Evolutionary conservation across 2,329 filamentous ascomycete genomes (phyloP).

Genomic region (Alternaria dauci): DNA sequence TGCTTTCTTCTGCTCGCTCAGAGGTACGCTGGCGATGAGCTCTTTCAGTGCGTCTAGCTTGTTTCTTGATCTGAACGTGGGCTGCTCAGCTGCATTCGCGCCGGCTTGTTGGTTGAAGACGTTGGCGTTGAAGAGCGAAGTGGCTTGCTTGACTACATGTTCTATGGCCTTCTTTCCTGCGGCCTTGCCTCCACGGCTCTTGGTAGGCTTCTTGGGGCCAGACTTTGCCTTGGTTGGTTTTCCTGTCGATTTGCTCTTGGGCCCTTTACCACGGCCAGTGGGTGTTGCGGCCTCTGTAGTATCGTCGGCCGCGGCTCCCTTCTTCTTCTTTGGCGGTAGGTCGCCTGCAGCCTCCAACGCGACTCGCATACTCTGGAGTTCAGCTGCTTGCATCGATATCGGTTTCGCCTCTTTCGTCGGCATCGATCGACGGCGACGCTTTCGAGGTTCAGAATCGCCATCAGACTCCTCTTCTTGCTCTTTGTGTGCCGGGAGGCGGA

Average conservation of each 20-base stretch:
- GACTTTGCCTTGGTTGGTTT: slow-evolving; percentile 10
- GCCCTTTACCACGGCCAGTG: slow-evolving; percentile 5
- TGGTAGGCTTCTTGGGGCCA: not conserved
- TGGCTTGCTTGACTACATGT: slow-evolving; percentile 27
- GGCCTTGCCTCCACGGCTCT: slow-evolving; percentile 8
- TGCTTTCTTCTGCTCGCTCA: slow-evolving; percentile 45
- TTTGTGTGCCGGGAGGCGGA: not conserved
- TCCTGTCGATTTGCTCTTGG: slow-evolving; percentile 14
- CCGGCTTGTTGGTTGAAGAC: slow-evolving; percentile 46
- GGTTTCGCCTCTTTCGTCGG: slow-evolving; percentile 23
- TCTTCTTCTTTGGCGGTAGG: slow-evolving; percentile 37
- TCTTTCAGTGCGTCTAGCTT: slow-evolving; percentile 51
- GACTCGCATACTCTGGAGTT: slow-evolving; percentile 41
- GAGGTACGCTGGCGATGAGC: slow-evolving; percentile 52
- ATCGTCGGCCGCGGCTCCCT: slow-evolving; percentile 4
- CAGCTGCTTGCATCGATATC: slow-evolving; percentile 36
- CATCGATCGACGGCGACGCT: slow-evolving; percentile 21
- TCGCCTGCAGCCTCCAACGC: slow-evolving; percentile 37
- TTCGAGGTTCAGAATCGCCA: slow-evolving; percentile 13
- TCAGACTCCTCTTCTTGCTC: slow-evolving; percentile 20
- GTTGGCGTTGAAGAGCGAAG: slow-evolving; percentile 40
- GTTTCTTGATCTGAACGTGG: slow-evolving; percentile 29
- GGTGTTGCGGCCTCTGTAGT: not conserved
- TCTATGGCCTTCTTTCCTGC: slow-evolving; percentile 28
- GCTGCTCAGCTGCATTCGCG: slow-evolving; percentile 32